Conservation (phyloP, 306 rosid species). For the Rosa lucieae region DNA sequence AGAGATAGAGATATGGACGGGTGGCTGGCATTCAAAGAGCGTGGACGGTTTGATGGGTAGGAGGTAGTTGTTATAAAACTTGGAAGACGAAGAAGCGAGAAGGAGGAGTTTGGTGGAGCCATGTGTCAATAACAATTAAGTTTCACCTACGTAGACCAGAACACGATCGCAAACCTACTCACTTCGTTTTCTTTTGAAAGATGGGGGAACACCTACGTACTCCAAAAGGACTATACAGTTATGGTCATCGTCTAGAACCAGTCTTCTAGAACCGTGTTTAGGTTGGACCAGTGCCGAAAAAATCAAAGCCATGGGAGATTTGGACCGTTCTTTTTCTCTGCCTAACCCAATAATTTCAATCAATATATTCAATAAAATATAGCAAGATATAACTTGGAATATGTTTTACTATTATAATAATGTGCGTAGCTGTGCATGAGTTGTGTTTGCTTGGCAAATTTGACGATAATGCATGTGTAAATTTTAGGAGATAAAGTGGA, state of each 20-base stretch:
- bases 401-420: background rate
- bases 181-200: background rate
- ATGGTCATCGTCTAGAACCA: background rate
- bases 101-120: constrained; percentile 6
- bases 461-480: too few relatives aligned
- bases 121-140: background rate
- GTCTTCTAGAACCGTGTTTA: background rate
- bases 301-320: background rate
- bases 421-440: background rate
- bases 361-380: background rate
- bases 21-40: constrained; percentile 65
- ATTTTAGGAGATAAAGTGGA: background rate
- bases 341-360: background rate
- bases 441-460: background rate
- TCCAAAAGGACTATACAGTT: background rate
- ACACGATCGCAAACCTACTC: background rate
- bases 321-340: background rate
- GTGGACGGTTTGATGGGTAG: constrained; percentile 59
- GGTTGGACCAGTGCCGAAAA: background rate
- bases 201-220: background rate
- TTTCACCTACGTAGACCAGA: background rate
- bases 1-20: constrained; percentile 1
- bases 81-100: background rate
- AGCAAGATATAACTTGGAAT: background rate
- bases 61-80: constrained; percentile 39